Percentiles rank a stretch among this genome's conserved stretches.
These are phyloP conservation scores for Clarireedia hainanense DNA, from an alignment of 2,329 filamentous ascomycete species.

Conservation along the genomic window DNA sequence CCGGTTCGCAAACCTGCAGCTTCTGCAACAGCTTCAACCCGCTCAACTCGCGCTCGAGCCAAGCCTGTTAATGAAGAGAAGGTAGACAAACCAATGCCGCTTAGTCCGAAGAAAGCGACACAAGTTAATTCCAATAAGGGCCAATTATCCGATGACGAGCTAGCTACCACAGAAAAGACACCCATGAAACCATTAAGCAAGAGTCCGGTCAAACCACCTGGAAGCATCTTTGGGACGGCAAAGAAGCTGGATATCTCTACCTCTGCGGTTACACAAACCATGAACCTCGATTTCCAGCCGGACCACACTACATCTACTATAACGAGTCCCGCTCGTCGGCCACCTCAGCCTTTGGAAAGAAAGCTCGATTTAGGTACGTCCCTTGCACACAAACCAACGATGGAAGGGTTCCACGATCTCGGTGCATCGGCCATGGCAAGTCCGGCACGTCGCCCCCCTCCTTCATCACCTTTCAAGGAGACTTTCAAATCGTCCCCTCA, in stretches of 20 bases:
- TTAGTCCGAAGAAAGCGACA: conserved; percentile 59
- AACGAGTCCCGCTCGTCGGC: conserved; percentile 48
- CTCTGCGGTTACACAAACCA: conserved; percentile 24
- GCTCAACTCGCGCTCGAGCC: conserved; percentile 25
- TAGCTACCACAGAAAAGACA: conserved; percentile 43
- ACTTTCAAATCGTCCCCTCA: conserved; percentile 49
- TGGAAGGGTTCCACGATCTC: conserved; percentile 29
- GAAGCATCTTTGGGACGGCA: conserved; percentile 25
- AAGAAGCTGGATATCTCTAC: conserved; percentile 32
- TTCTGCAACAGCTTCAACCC: conserved; percentile 20
- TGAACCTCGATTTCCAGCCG: conserved; percentile 21
- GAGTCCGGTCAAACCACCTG: conserved; percentile 45
- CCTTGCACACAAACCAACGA: conserved; percentile 23
- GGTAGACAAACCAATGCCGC: conserved; percentile 39
- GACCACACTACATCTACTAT: conserved; percentile 36
- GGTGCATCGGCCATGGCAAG: conserved; percentile 39
- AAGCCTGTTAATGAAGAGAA: conserved; percentile 27
- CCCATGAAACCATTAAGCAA: conserved; percentile 46
- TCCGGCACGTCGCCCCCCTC: conserved; percentile 46
- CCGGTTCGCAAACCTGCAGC: conserved; percentile 41
- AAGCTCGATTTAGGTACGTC: conserved; percentile 31
- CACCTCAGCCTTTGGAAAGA: conserved; percentile 32
- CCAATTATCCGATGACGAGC: conserved; percentile 50
- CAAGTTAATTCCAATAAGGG: conserved; percentile 42
- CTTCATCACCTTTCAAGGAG: conserved; percentile 48